A percentile compares a stretch with the other conserved stretches of the same genome.
These are phyloP conservation scores for Pythium sukuiense DNA, from an alignment of 352 stramenopile genomes.

Conservation along the genomic window DNA sequence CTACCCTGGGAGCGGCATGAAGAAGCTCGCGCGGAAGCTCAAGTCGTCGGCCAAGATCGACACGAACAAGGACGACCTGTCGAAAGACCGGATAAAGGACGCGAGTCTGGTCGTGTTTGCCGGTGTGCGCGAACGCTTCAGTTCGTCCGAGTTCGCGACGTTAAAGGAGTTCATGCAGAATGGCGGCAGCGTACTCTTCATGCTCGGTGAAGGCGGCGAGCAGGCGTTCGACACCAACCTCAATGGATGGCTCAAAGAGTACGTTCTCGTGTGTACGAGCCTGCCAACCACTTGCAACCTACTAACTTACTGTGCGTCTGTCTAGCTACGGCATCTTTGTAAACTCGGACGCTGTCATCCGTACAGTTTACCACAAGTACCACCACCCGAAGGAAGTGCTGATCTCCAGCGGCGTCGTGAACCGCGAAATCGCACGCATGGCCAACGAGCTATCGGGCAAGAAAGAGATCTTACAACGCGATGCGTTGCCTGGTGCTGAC, in stretches of 20 bases:
- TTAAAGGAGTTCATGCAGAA: slow-evolving; percentile 89
- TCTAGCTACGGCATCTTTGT: slow-evolving; percentile 82
- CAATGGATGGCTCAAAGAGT: slow-evolving; percentile 95
- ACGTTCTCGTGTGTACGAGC: slow-evolving; percentile 15
- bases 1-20: slow-evolving; percentile 90
- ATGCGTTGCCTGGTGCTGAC: slow-evolving; percentile 32
- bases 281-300: background rate
- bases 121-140: slow-evolving; percentile 88
- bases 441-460: slow-evolving; percentile 67
- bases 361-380: slow-evolving; percentile 96
- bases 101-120: slow-evolving; percentile 90
- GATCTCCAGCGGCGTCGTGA: slow-evolving; percentile 93
- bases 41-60: slow-evolving; percentile 88
- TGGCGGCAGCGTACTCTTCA: slow-evolving; percentile 90
- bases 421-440: slow-evolving; percentile 88
- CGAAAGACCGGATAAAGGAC: slow-evolving; percentile 84
- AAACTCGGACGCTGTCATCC: slow-evolving; percentile 88
- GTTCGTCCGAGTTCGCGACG: slow-evolving; percentile 79
- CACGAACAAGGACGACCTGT: slow-evolving; percentile 95
- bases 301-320: background rate
- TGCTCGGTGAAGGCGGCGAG: slow-evolving; percentile 92
- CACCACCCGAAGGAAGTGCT: slow-evolving; percentile 96
- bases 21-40: slow-evolving; percentile 92
- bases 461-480: slow-evolving; percentile 50
- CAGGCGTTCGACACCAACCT: slow-evolving; percentile 91